Percentiles rank a stretch among this genome's conserved stretches.
These are phyloP conservation scores for Marsdenia floribunda DNA, from an alignment of 257 asterid species.

Conservation along the genomic window DNA sequence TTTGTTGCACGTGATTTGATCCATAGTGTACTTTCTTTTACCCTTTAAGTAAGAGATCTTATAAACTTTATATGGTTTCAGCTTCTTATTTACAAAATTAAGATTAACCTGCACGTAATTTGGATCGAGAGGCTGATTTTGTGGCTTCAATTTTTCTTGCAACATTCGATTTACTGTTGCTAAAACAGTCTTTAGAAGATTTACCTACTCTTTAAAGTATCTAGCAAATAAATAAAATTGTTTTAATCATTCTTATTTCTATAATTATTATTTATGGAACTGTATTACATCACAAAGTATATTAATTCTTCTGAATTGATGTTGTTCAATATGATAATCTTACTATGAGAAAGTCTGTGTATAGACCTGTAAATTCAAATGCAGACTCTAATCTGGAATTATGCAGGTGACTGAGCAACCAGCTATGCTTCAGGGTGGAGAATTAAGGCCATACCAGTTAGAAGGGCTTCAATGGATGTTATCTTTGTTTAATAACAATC, in stretches of 20 bases:
- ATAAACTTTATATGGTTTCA: neutral
- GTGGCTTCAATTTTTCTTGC: neutral
- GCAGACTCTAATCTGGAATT: slow-evolving; percentile 8
- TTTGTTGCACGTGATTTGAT: neutral
- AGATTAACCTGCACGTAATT: neutral
- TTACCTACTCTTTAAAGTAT: neutral
- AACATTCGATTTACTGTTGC: too few relatives aligned
- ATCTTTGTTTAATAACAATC: slow-evolving; percentile 89
- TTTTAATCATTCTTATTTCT: too few relatives aligned
- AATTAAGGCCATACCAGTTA: slow-evolving; percentile 77
- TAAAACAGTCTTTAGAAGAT: neutral
- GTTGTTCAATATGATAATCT: neutral
- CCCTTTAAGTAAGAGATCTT: neutral
- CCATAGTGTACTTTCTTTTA: neutral
- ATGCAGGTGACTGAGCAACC: slow-evolving; percentile 96
- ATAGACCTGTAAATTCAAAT: neutral
- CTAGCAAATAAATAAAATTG: neutral
- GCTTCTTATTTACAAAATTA: too few relatives aligned
- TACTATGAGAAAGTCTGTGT: neutral
- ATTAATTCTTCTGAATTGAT: neutral
- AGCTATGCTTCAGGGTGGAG: slow-evolving; percentile 98
- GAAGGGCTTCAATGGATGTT: slow-evolving; percentile 99
- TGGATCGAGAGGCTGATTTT: neutral
- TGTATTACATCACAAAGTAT: neutral
- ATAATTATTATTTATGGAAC: neutral